Base-by-base conservation (phyloP, 306 rosid species). In the Medicago lupulina region DNA sequence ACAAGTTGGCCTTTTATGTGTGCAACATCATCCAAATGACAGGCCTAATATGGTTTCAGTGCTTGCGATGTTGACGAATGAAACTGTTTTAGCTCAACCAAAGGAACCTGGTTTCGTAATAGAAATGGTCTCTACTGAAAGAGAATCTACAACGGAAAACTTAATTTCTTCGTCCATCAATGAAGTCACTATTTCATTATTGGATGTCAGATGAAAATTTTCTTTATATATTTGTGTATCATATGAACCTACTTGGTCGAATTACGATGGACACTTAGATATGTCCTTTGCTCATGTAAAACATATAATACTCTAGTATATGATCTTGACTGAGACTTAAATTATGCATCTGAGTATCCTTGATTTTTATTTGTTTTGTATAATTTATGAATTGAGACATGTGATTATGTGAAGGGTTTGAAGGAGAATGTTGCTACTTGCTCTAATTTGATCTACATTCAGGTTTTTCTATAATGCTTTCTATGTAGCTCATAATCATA, bases 1-100 rank as follows among this genome's bases (percentile, higher is more conserved):
- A 25, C 79, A 73, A 18, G 50, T 80, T 66, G 49, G 64, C 40
- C 83, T 80, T 19, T 21, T 80, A 12, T 80, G 83, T 73, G 4
- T 73, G 2, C 83, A 80, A 57, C 63, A 12, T 4, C 74, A 57
- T 66, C 72, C 64, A 13, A 1, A 19, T 36, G 53, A 75, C 15
- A 64, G 79, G 51, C 79, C 79, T 1, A 64, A 75, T 43, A 75
- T 75, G 79, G 8, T 39, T 31, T 57, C 16, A 0, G 75, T 80
- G 70, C 47, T 73, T 57, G 44, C 62, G 5, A 80, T 80, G 83
- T 44, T 80, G 46, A 54, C 64, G 2, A 65, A 49, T 19, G 79
- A 75, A 75, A 49, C 41, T 36, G 2, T 19, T 19, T 63, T 75
- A 63, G 25, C 71, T 49, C 64, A 75, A 9, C 79, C 79, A 64